phyloP scores from a whole-genome alignment of 2,329 filamentous ascomycete genomes.

The Colletotrichum falcatum region DNA sequence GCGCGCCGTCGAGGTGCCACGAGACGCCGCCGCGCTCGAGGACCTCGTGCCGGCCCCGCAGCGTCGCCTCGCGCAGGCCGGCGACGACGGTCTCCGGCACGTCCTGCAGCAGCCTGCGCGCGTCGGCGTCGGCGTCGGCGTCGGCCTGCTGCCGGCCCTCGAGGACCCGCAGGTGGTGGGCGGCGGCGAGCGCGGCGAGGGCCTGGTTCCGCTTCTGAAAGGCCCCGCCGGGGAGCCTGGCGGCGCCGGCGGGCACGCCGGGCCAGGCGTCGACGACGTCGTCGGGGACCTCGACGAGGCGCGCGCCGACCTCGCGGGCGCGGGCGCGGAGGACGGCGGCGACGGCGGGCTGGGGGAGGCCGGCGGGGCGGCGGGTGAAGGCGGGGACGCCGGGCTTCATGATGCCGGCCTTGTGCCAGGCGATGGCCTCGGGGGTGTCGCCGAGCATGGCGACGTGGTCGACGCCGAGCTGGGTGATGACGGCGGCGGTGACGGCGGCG shows the following conservation, averaged over 20 bases:
- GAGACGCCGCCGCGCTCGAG: constrained; percentile 67
- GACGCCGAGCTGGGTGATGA: constrained; percentile 75
- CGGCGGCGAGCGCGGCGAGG: constrained; percentile 61
- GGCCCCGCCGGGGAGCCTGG: constrained; percentile 62
- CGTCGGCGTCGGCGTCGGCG: constrained; percentile 52
- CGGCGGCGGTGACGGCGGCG: constrained; percentile 66
- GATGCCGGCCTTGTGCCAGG: constrained; percentile 81
- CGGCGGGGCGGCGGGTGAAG: constrained; percentile 49
- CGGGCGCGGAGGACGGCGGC: constrained; percentile 61
- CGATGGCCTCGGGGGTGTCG: constrained; percentile 72
- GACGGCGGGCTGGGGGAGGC: constrained; percentile 49
- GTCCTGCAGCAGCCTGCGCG: background rate
- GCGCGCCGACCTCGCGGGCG: constrained; percentile 64
- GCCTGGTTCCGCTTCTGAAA: constrained; percentile 72
- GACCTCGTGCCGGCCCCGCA: constrained; percentile 82
- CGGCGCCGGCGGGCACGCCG: constrained; percentile 46
- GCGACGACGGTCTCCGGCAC: constrained; percentile 74
- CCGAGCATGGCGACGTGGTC: constrained; percentile 76
- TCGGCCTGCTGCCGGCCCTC: constrained; percentile 53
- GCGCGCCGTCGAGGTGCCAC: constrained; percentile 95
- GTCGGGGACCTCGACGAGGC: constrained; percentile 51
- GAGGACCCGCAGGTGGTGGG: constrained; percentile 41
- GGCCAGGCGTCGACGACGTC: constrained; percentile 20
- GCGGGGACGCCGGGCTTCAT: constrained; percentile 71
- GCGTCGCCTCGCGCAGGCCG: constrained; percentile 80